Base-by-base conservation (phyloP, 768 basidiomycete genomes). In the Psilocybe subaeruginosa region DNA sequence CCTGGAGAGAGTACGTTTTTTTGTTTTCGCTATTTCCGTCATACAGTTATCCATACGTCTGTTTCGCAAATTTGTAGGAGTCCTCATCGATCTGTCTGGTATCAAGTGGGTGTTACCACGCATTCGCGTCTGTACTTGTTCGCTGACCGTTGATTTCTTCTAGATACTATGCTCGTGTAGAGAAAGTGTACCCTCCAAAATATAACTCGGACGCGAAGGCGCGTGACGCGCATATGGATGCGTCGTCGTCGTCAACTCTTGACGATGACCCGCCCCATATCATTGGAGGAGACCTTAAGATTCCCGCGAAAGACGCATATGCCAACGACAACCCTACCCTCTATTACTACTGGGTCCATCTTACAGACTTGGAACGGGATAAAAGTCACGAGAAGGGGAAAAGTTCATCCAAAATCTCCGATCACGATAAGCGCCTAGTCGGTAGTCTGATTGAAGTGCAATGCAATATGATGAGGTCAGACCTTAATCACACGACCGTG, bases 291-390 rank as follows among this genome's bases (percentile, higher is more conserved):
- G 89, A 97, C 78, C 84, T 99, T 60, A 90, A 90, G 68, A 75
- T 90, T 53, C 78, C 89, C 17, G 74, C 82, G 31, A 89, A 93
- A 68, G 90, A 93, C 39, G 88, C 89, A 2, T 82, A 83, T 50
- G 73, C 77, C 47, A 78, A 79, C 33, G 97, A 99, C 73, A 88
- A 93, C 70, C 93, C 97, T 1, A 78, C 82, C 52, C 81, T 85
- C 55, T 99, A 99, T 76, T 84, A 84, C 68, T 99, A 99, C 76
- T 91, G 90, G 77, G 89, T 95, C 19, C 89, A 93, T 66, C 84
- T 99, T 51, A 82, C 94, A 35, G 92, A 93, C 64, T 82, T 91
- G 47, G 85, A 89, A 66, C 84, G 87, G 63, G 86, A 88, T 61
- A 89, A 87, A 67, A 82, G 85, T 56, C 82, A 83, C 66, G 86